These are phyloP conservation scores for Fragilaria radians DNA, from an alignment of 108 stramenopile genomes.

Conservation along the genomic window DNA sequence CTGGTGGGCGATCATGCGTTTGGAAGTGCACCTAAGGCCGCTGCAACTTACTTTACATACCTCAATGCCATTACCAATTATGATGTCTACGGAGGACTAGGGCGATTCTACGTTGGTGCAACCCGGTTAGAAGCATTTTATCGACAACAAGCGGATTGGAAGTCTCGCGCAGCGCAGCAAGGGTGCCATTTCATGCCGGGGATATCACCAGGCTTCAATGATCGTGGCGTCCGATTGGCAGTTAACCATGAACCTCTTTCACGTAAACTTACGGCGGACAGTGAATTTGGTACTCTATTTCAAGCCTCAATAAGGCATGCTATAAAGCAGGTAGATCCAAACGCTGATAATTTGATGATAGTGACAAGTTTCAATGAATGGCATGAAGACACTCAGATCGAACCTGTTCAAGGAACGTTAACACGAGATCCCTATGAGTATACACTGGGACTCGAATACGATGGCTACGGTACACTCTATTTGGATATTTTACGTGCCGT, in stretches of 20 bases:
- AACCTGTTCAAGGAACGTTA: constrained; percentile 18
- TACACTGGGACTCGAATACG: constrained; percentile 12
- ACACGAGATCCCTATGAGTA: too few relatives aligned
- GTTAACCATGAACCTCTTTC: constrained; percentile 7
- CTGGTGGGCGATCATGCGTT: constrained; percentile 34
- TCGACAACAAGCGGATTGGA: background rate
- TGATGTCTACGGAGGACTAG: constrained; percentile 3
- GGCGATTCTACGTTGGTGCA: background rate
- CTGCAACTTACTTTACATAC: background rate
- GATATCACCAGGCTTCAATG: constrained; percentile 22
- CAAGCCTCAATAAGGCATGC: constrained; percentile 6
- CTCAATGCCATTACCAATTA: background rate
- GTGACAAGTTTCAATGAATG: constrained; percentile 19
- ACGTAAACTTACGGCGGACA: background rate
- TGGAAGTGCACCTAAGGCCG: constrained; percentile 21
- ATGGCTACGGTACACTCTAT: constrained; percentile 16
- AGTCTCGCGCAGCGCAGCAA: background rate
- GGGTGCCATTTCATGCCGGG: constrained; percentile 12
- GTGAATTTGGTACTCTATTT: constrained; percentile 11
- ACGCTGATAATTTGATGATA: constrained; percentile 9
- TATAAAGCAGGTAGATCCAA: constrained; percentile 7
- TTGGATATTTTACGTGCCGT: constrained; percentile 11
- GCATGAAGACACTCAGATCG: constrained; percentile 22
- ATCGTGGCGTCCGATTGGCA: constrained; percentile 5
- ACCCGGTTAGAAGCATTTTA: background rate